A percentile compares a stretch with the other conserved stretches of the same genome.
phyloP scores from a whole-genome alignment of 2,329 filamentous ascomycete species.

The Claviceps fusiformis region DNA sequence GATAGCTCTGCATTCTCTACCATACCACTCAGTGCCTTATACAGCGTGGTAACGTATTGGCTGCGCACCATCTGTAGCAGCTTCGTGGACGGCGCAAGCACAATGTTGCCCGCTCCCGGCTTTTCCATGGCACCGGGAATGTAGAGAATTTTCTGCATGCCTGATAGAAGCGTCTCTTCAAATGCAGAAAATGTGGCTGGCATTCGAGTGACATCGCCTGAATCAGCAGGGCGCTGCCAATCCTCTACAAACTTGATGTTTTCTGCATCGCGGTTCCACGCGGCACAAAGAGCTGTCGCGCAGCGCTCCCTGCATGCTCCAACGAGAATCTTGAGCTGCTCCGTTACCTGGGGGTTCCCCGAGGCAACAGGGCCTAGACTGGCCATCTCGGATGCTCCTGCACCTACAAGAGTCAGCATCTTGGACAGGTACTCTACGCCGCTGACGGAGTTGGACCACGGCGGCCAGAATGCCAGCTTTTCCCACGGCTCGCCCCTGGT shows the following conservation, averaged over 20 bases:
- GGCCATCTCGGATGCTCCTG: slow-evolving; percentile 75
- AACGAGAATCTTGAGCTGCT: slow-evolving; percentile 64
- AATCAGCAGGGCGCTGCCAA: slow-evolving; percentile 74
- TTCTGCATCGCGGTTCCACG: slow-evolving; percentile 89
- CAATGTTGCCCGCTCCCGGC: slow-evolving; percentile 59
- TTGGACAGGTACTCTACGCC: slow-evolving; percentile 83
- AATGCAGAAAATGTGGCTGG: slow-evolving; percentile 75
- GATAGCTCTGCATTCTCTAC: slow-evolving; percentile 87
- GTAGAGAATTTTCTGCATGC: slow-evolving; percentile 93
- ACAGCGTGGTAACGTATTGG: slow-evolving; percentile 86
- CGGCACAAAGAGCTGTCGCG: slow-evolving; percentile 70
- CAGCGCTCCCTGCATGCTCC: slow-evolving; percentile 71
- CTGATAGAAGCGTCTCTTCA: slow-evolving; percentile 65
- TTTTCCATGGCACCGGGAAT: slow-evolving; percentile 74
- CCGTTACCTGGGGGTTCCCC: slow-evolving; percentile 43
- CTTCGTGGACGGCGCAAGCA: slow-evolving; percentile 74
- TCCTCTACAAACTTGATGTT: slow-evolving; percentile 87
- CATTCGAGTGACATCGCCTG: slow-evolving; percentile 81
- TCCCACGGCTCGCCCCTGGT: slow-evolving; percentile 79
- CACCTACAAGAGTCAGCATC: slow-evolving; percentile 70
- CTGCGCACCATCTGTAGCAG: slow-evolving; percentile 79
- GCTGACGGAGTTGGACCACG: slow-evolving; percentile 79
- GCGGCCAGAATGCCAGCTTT: slow-evolving; percentile 91
- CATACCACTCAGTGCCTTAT: slow-evolving; percentile 89
- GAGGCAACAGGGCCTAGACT: slow-evolving; percentile 52